Evolutionary conservation across 805 yeast genomes (phyloP), one percentile per base, ranked within the genome.

Genomic region (Candida tibetensis): DNA sequence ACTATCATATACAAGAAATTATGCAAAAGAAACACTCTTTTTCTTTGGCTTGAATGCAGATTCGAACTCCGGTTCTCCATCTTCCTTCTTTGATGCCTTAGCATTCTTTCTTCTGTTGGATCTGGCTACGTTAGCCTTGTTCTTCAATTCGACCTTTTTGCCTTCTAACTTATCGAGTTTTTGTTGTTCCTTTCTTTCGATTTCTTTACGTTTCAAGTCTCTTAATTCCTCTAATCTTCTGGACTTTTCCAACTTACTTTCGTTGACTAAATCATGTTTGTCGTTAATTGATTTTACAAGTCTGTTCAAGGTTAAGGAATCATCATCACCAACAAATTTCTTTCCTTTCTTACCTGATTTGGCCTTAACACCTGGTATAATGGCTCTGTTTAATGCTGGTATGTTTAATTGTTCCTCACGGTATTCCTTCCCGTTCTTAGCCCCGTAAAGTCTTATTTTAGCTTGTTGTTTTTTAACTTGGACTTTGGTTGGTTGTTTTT

Each of bases 181-280:
- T 23, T 67, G 79, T 37, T 75, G 74, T 51, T 91, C 96, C 56
- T 82, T 84, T 57, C 83, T 71, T 58, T 91, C 97, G 46, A 91
- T 77, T 60, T 93, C 98, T 62, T 82, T 74, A 53, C 87, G 79
- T 67, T 85, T 87, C 47, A 88, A 69, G 30, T 88, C 96, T 55
- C 99, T 76, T 42, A 91, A 77, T 50, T 86, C 95, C 61, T 91
- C 97, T 33, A 93, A 71, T 61, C 95, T 81, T 55, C 86, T 79
- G 0, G 95, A 82, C 56, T 86, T 87, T 57, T 91, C 99, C 40
- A 93, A 69, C 62, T 89, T 93, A 49, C 95, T 84, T 54, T 90
- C 96, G 51, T 83, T 81, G 6, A 79, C 76, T 30, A 77, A 74
- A 45, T 91, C 97, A 47, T 81, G 73, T 44, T 82, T 77, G 55